Evolutionary conservation across 2,329 filamentous ascomycete genomes (phyloP).

Genomic region (Paecilomyces variotii): DNA sequence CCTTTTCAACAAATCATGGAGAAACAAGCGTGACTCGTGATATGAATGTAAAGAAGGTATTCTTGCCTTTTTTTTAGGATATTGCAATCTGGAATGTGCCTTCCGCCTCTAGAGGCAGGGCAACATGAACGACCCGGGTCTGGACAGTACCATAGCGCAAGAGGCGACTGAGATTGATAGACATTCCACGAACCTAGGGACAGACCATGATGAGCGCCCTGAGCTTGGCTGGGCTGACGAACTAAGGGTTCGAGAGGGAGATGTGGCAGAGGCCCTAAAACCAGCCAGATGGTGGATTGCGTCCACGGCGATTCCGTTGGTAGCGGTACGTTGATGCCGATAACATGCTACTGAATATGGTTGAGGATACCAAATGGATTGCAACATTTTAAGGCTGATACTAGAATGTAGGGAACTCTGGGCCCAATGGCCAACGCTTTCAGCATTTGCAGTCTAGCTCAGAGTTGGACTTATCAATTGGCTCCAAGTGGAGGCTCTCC

Average conservation of each 20-base stretch:
- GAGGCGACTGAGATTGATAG: neutral
- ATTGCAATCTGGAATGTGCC: neutral
- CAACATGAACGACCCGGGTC: neutral
- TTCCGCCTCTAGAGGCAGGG: neutral
- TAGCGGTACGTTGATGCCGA: slow-evolving; percentile 34
- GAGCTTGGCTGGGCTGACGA: neutral
- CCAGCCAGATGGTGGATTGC: slow-evolving; percentile 52
- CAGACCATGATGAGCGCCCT: neutral
- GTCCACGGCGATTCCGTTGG: slow-evolving; percentile 49
- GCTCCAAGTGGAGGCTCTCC: slow-evolving; percentile 38
- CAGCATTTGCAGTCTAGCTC: slow-evolving; percentile 47
- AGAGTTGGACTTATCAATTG: slow-evolving; percentile 48
- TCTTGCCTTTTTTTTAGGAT: neutral
- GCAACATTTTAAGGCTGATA: neutral
- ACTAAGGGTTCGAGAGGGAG: slow-evolving; percentile 12
- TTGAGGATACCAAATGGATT: neutral
- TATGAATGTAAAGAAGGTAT: neutral
- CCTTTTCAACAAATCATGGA: no score
- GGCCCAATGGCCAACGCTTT: slow-evolving; percentile 50
- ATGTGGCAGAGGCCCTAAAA: slow-evolving; percentile 12
- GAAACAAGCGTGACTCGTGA: neutral
- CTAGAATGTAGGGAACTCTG: slow-evolving; percentile 35
- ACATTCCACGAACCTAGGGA: neutral
- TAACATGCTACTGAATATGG: neutral
- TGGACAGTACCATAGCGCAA: neutral